Conservation (phyloP, 495 filamentous ascomycete species). For the Zalerion maritima region DNA sequence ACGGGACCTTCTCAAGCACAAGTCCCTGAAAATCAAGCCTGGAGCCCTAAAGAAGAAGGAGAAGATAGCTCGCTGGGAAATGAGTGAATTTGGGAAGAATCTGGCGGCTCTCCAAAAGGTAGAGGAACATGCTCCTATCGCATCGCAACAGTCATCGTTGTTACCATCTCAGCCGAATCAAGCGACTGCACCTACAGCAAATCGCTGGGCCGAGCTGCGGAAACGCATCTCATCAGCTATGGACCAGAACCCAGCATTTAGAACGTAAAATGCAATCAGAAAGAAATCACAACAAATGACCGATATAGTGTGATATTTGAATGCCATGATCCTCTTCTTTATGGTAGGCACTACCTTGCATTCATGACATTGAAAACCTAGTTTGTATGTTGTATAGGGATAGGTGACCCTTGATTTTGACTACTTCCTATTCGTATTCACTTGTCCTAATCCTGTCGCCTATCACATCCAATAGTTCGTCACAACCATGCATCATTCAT, state of each 20-base stretch:
- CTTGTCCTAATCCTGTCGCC: no score
- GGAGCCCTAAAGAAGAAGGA: slow-evolving; percentile 77
- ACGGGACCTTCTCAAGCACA: slow-evolving; percentile 42
- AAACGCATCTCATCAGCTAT: slow-evolving; percentile 57
- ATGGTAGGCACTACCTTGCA: no score
- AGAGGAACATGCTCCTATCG: slow-evolving; percentile 11
- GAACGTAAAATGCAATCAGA: no score
- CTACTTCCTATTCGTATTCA: no score
- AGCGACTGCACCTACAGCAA: slow-evolving; percentile 28
- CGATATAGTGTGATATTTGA: no score
- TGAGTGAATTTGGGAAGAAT: slow-evolving; percentile 68
- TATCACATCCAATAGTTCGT: no score
- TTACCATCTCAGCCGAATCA: slow-evolving; percentile 6
- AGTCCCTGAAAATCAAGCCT: slow-evolving; percentile 54
- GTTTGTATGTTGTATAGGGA: no score
- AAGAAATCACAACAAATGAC: no score
- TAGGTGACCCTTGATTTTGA: no score
- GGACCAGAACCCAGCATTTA: slow-evolving; percentile 57
- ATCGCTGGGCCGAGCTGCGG: slow-evolving; percentile 53
- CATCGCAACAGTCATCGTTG: slow-evolving; percentile 5
- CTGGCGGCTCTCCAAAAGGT: slow-evolving; percentile 50
- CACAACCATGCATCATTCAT: no score
- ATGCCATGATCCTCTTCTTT: no score
- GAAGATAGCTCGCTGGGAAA: slow-evolving; percentile 59
- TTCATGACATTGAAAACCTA: no score